Evolutionary conservation across 768 basidiomycete genomes (phyloP).

Genomic region (Leccinum subgranulosum): DNA sequence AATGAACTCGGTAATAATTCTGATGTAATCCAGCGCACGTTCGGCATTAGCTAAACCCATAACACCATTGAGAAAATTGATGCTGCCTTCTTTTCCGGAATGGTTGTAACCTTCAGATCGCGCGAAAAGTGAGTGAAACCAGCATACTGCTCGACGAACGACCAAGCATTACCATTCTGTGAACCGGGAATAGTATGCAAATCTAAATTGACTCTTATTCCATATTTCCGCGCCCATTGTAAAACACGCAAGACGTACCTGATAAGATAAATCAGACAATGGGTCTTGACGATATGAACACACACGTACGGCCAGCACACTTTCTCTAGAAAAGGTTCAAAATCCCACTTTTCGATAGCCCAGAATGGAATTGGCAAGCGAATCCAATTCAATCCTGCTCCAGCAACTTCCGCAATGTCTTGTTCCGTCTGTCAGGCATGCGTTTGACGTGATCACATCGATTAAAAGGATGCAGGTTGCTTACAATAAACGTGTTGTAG

Average conservation of each 20-base stretch:
- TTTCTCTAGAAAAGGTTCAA: constrained; percentile 73
- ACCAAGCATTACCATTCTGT: constrained; percentile 54
- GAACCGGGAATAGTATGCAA: constrained; percentile 77
- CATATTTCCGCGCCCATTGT: constrained; percentile 87
- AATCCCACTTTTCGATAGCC: constrained; percentile 74
- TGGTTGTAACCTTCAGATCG: constrained; percentile 48
- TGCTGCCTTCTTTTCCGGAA: constrained; percentile 55
- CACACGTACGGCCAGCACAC: constrained; percentile 67
- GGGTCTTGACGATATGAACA: neutral
- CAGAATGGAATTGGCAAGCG: constrained; percentile 81
- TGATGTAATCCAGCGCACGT: constrained; percentile 71
- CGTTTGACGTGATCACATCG: neutral
- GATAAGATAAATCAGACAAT: constrained; percentile 2
- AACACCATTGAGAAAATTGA: constrained; percentile 64
- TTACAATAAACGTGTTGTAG: constrained; percentile 79
- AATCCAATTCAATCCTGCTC: constrained; percentile 83
- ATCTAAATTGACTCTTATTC: constrained; percentile 79
- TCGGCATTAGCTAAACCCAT: constrained; percentile 90
- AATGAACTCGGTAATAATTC: constrained; percentile 77
- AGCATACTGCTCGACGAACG: neutral
- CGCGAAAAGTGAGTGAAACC: neutral
- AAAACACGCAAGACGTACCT: constrained; percentile 75
- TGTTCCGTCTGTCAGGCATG: constrained; percentile 63
- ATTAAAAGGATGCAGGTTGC: constrained; percentile 24
- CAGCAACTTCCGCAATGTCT: constrained; percentile 87